Evolutionary conservation across 1,284 basidiomycete species (phyloP).

Genomic region (Microbotryum intermedium): DNA sequence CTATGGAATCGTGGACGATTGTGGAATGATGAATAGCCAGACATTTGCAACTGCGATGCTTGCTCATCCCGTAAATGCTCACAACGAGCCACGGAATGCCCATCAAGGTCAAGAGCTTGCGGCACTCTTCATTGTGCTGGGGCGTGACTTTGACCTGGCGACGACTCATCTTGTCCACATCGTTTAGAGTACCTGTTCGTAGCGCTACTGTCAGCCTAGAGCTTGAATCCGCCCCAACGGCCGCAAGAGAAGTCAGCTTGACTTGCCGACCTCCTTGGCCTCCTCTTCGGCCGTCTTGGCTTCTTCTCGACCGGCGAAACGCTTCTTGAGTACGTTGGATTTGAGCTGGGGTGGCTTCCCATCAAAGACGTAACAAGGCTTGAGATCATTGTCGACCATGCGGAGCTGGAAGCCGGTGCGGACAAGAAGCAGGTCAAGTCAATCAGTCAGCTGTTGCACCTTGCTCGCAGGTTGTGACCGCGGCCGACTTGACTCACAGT

Average conservation of each 20-base stretch:
- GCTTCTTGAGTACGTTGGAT: constrained; percentile 88
- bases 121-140: constrained; percentile 94
- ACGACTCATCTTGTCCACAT: constrained; percentile 81
- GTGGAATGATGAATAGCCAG: not conserved
- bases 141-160: constrained; percentile 90
- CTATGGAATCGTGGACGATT: constrained; percentile 42
- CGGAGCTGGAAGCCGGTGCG: constrained; percentile 55
- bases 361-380: constrained; percentile 97
- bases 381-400: constrained; percentile 98
- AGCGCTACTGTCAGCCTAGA: not conserved
- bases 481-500: constrained; percentile 10
- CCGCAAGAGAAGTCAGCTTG: not conserved
- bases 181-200: constrained; percentile 64
- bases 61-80: constrained; percentile 35
- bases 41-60: not conserved
- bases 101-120: constrained; percentile 81
- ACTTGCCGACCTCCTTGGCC: constrained; percentile 78
- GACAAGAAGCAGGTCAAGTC: not conserved
- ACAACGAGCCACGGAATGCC: constrained; percentile 90
- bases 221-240: no score
- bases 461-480: no score
- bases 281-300: constrained; percentile 92
- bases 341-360: constrained; percentile 97
- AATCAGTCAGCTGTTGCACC: not conserved
- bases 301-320: constrained; percentile 81